These are phyloP conservation scores for Panicum hallii DNA, from an alignment of 202 grass and related monocot genomes.

Conservation along the genomic window DNA sequence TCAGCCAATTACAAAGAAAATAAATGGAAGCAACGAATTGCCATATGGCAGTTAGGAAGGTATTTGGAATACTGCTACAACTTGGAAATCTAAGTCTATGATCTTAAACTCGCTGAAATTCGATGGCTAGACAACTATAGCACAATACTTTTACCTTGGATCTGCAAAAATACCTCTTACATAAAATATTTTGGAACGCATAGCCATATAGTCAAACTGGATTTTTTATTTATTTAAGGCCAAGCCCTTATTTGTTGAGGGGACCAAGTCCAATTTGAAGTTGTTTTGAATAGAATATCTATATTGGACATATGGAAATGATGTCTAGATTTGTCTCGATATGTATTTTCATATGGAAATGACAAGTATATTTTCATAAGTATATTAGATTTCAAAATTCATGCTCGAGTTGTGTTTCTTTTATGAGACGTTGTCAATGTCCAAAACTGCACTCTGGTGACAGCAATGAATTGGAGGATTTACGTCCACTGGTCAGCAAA, in stretches of 20 bases:
- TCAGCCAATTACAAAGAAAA: conserved; percentile 12
- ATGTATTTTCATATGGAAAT: neutral
- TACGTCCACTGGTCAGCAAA: neutral
- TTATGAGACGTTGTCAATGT: neutral
- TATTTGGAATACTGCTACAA: conserved; percentile 1
- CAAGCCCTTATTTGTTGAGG: too few species aligned
- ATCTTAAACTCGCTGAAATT: neutral
- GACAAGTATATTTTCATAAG: neutral
- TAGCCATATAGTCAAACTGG: neutral
- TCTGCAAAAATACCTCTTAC: neutral
- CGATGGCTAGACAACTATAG: neutral
- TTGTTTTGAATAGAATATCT: neutral
- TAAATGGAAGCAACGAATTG: neutral
- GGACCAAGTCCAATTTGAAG: too few species aligned
- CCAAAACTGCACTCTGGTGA: neutral
- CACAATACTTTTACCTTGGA: neutral
- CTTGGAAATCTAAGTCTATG: neutral
- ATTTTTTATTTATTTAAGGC: too few species aligned
- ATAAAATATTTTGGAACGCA: neutral
- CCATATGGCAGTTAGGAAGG: neutral
- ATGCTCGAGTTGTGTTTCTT: neutral
- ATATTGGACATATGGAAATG: neutral
- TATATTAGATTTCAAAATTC: neutral
- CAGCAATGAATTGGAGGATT: neutral
- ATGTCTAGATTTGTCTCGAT: neutral